Evolutionary conservation across 176 grass and related monocot species (phyloP).

Genomic region (Carex kokanica): DNA sequence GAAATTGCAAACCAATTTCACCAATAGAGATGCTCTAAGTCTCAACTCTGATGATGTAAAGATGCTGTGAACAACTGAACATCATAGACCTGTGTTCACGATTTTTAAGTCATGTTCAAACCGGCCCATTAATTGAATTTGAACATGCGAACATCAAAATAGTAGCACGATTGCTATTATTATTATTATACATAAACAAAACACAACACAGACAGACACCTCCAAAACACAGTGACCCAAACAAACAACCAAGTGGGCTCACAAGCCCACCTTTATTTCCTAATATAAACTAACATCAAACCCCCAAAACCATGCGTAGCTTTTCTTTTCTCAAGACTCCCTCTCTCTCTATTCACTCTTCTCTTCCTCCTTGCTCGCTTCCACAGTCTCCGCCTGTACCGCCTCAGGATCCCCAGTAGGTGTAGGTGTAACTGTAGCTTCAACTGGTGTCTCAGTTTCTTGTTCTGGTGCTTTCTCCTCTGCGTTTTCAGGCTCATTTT

Average conservation of each 20-base stretch:
- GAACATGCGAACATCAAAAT: background rate
- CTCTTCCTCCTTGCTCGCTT: constrained; percentile 21
- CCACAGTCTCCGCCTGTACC: background rate
- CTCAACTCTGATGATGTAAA: too few species aligned
- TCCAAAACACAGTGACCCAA: constrained; percentile 6
- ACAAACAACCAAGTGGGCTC: background rate
- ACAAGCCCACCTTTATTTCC: constrained; percentile 19
- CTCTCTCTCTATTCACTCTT: constrained; percentile 19
- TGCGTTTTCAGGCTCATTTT: background rate
- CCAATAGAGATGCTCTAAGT: too few species aligned
- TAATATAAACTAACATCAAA: background rate
- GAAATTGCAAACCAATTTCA: too few species aligned
- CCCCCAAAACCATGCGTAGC: background rate
- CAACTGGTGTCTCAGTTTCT: background rate
- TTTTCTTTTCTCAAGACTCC: background rate
- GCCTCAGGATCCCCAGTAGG: constrained; percentile 11
- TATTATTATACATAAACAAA: constrained; percentile 6
- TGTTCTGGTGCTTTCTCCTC: background rate
- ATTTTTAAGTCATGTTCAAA: background rate
- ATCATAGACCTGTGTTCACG: too few species aligned
- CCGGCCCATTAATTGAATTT: background rate
- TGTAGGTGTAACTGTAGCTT: background rate
- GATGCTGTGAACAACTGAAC: too few species aligned
- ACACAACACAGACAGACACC: background rate
- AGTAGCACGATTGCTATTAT: background rate